Percentiles rank a stretch among this genome's conserved stretches.
Evolutionary conservation across 352 stramenopile species (phyloP).

Genomic region (Bremia lactucae): DNA sequence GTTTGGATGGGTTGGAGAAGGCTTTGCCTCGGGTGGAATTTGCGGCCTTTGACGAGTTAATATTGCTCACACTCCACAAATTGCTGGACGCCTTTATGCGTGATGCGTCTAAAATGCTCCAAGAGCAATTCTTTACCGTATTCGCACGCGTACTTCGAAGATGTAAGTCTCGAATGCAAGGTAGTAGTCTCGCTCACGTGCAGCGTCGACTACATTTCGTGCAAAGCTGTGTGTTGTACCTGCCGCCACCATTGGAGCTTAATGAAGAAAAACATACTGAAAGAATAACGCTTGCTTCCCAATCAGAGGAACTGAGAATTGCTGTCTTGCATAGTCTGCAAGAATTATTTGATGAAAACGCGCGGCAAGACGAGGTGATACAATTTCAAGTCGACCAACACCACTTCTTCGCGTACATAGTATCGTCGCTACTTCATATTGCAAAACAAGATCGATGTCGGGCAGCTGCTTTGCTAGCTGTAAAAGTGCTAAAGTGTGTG

Average conservation of each 20-base stretch:
- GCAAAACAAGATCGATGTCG: slow-evolving; percentile 40
- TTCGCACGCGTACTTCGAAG: slow-evolving; percentile 24
- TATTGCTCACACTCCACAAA: slow-evolving; percentile 54
- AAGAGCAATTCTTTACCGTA: slow-evolving; percentile 17
- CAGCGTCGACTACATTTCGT: slow-evolving; percentile 28
- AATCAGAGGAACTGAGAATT: slow-evolving; percentile 55
- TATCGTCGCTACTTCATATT: slow-evolving; percentile 52
- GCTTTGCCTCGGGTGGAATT: slow-evolving; percentile 6
- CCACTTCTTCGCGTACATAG: slow-evolving; percentile 62
- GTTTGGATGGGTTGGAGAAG: slow-evolving; percentile 1
- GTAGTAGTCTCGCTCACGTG: slow-evolving; percentile 4
- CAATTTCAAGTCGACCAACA: slow-evolving; percentile 25
- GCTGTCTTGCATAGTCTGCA: slow-evolving; percentile 34
- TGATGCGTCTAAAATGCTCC: slow-evolving; percentile 1
- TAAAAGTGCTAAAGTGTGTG: slow-evolving; percentile 32
- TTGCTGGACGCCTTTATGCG: slow-evolving; percentile 31
- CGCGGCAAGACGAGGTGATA: slow-evolving; percentile 2
- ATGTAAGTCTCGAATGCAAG: slow-evolving; percentile 20
- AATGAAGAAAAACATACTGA: slow-evolving; percentile 8
- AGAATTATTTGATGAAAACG: slow-evolving; percentile 20
- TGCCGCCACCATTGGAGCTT: slow-evolving; percentile 32
- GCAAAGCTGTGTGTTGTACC: slow-evolving; percentile 47
- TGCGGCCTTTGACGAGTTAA: slow-evolving; percentile 48
- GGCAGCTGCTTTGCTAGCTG: slow-evolving; percentile 22
- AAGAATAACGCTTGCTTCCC: slow-evolving; percentile 8